These are phyloP conservation scores for Rhynchospora breviuscula DNA, from an alignment of 176 grass and related monocot genomes.

Conservation along the genomic window DNA sequence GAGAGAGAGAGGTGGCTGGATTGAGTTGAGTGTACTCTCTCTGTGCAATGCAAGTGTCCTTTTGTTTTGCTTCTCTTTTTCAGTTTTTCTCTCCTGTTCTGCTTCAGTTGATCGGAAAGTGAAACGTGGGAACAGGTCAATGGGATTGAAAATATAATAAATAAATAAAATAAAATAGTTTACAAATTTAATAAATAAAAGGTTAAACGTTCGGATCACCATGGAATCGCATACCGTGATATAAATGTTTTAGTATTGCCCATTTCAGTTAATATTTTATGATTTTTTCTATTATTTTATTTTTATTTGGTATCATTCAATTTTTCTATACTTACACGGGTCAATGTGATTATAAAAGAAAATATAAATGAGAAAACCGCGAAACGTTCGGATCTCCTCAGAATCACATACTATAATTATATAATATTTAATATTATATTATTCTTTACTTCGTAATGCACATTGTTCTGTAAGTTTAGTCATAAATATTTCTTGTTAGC, in stretches of 20 bases:
- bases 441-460: background rate
- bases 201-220: background rate
- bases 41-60: background rate
- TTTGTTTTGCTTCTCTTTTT: background rate
- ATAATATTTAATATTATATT: no score
- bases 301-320: no score
- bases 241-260: no score
- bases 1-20: background rate
- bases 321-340: background rate
- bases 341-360: background rate
- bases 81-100: background rate
- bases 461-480: no score
- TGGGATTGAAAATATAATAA: background rate
- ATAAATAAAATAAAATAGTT: no score
- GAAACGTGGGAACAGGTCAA: background rate
- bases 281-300: no score
- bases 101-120: background rate
- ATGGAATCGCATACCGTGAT: no score
- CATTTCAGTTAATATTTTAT: no score
- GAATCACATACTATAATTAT: background rate
- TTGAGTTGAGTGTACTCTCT: background rate
- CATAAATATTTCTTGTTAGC: no score
- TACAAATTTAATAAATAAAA: background rate
- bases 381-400: background rate
- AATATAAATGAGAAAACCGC: constrained; percentile 10